phyloP scores from a whole-genome alignment of 305 asterid species.

The Rubia peregrina region DNA sequence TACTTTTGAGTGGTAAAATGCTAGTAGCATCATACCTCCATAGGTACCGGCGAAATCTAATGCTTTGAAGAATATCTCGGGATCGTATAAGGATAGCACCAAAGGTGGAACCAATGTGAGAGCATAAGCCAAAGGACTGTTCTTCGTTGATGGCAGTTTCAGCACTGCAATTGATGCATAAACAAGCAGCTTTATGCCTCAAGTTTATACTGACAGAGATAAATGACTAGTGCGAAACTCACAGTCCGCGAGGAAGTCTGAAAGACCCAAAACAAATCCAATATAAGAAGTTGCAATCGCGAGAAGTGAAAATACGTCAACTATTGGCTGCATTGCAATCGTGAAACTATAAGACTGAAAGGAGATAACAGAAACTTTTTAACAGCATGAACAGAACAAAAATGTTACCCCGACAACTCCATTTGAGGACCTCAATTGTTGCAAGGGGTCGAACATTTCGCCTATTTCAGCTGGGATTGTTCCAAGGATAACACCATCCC shows the following conservation, averaged over 20 bases:
- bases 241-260: slow-evolving; percentile 86
- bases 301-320: slow-evolving; percentile 70
- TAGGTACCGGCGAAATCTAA: slow-evolving; percentile 94
- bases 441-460: slow-evolving; percentile 51
- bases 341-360: background rate
- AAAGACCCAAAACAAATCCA: slow-evolving; percentile 74
- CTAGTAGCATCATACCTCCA: slow-evolving; percentile 47
- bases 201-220: background rate
- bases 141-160: slow-evolving; percentile 59
- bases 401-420: slow-evolving; percentile 67
- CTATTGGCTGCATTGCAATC: slow-evolving; percentile 58
- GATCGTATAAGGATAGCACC: slow-evolving; percentile 66
- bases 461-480: slow-evolving; percentile 38
- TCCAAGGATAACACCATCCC: slow-evolving; percentile 94
- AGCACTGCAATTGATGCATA: slow-evolving; percentile 50
- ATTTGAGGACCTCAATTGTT: slow-evolving; percentile 53
- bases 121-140: slow-evolving; percentile 52
- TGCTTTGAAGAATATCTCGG: slow-evolving; percentile 88
- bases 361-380: background rate
- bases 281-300: slow-evolving; percentile 80
- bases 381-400: slow-evolving; percentile 3
- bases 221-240: slow-evolving; percentile 25
- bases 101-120: slow-evolving; percentile 70
- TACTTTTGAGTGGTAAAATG: background rate
- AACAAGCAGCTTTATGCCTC: background rate